A percentile compares a stretch with the other conserved stretches of the same genome.
phyloP scores from a whole-genome alignment of 1,284 basidiomycete genomes.

The Porodaedalea pini region DNA sequence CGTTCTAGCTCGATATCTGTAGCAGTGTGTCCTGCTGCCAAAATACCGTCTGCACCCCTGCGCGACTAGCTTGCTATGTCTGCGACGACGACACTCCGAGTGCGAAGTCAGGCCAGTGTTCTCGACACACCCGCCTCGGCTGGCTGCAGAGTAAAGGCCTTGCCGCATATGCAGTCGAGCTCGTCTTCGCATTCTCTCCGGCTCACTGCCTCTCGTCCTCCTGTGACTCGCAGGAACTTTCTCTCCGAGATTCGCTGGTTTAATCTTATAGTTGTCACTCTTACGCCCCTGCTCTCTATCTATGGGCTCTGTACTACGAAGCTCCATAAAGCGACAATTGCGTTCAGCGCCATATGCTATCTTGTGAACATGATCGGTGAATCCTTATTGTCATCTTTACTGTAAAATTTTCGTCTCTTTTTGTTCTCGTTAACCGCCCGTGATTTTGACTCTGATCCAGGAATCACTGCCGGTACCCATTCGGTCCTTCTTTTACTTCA shows the following conservation, averaged over 20 bases:
- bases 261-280: conserved; percentile 60
- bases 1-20: conserved; percentile 3
- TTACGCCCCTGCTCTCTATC: conserved; percentile 64
- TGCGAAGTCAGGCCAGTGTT: neutral
- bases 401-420: neutral
- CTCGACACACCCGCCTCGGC: neutral
- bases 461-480: conserved; percentile 56
- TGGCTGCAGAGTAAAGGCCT: neutral
- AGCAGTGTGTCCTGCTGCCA: neutral
- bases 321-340: conserved; percentile 47
- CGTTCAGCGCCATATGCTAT: conserved; percentile 67
- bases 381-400: conserved; percentile 22
- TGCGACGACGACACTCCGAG: neutral
- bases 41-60: neutral
- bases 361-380: conserved; percentile 69
- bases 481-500: neutral
- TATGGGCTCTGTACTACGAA: conserved; percentile 59
- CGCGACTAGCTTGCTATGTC: neutral
- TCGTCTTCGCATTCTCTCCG: neutral
- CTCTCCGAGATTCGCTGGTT: conserved; percentile 52
- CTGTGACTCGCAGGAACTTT: conserved; percentile 34
- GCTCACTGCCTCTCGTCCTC: conserved; percentile 1
- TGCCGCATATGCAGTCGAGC: neutral
- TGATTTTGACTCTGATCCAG: conserved; percentile 32
- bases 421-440: conserved; percentile 19